Conservation (phyloP, 2,329 filamentous ascomycete genomes). For the Colletotrichum chlorophyti region DNA sequence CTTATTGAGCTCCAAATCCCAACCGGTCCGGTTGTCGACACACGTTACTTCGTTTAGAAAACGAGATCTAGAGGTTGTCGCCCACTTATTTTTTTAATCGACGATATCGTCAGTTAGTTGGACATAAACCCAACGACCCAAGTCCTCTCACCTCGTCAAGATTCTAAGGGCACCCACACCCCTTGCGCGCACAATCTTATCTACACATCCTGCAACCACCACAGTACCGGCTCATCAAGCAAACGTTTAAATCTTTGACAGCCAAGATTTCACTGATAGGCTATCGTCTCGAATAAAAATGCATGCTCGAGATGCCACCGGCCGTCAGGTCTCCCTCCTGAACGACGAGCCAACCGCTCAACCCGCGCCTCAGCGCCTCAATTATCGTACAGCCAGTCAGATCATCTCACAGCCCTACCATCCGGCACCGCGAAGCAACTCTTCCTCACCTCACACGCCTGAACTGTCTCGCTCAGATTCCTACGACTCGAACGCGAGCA, state of each 20-base stretch:
- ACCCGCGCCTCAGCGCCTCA: conserved; percentile 28
- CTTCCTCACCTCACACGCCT: conserved; percentile 59
- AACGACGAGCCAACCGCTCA: conserved; percentile 54
- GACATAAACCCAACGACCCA: too few species aligned
- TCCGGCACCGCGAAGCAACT: conserved; percentile 45
- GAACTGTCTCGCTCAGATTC: conserved; percentile 67
- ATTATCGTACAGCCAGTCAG: conserved; percentile 45
- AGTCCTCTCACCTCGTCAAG: too few species aligned
- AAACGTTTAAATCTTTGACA: too few species aligned
- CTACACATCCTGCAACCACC: background rate
- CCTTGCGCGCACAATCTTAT: too few species aligned
- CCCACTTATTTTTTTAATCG: too few species aligned
- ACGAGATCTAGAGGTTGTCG: too few species aligned
- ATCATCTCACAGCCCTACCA: conserved; percentile 41
- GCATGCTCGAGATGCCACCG: conserved; percentile 62
- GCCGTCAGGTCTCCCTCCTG: conserved; percentile 64
- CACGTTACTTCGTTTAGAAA: too few species aligned
- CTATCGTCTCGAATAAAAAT: conserved; percentile 42
- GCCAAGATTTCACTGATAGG: background rate
- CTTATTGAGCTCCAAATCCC: too few species aligned
- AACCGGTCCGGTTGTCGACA: too few species aligned
- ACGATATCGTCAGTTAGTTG: too few species aligned
- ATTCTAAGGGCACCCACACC: too few species aligned
- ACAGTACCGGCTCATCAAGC: too few species aligned
- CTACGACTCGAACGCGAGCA: conserved; percentile 64